A percentile compares a stretch with the other conserved stretches of the same genome.
These are phyloP conservation scores for Aspergillus kassunensis DNA, from an alignment of 495 filamentous ascomycete species.

Conservation along the genomic window DNA sequence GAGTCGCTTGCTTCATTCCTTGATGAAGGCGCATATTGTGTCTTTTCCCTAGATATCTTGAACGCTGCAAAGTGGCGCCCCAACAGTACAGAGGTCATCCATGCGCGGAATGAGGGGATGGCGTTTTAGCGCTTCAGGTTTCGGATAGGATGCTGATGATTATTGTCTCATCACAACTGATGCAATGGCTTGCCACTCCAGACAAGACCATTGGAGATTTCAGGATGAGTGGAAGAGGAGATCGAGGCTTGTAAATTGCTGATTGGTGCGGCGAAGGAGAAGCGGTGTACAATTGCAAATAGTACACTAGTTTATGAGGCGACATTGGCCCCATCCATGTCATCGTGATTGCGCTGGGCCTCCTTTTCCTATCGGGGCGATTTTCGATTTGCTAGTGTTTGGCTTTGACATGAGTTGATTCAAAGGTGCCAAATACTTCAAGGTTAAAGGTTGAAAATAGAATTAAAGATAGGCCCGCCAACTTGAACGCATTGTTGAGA, in stretches of 20 bases:
- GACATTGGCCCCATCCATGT: not conserved
- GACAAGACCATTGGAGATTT: constrained; percentile 2
- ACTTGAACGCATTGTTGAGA: too few relatives aligned
- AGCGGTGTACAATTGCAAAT: constrained; percentile 16
- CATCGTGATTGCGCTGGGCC: too few relatives aligned
- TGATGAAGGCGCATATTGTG: too few relatives aligned
- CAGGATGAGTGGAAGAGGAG: not conserved
- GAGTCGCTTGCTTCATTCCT: too few relatives aligned
- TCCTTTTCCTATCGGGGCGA: too few relatives aligned
- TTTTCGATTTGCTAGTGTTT: too few relatives aligned
- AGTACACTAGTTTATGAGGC: not conserved
- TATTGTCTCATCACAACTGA: constrained; percentile 18
- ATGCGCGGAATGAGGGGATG: not conserved
- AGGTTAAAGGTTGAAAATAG: too few relatives aligned
- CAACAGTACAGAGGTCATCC: not conserved
- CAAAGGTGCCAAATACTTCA: too few relatives aligned
- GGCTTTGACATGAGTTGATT: too few relatives aligned
- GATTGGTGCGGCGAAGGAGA: constrained; percentile 16
- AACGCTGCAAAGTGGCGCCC: too few relatives aligned
- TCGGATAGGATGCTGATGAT: constrained; percentile 4
- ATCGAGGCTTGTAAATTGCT: constrained; percentile 1
- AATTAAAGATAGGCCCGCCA: too few relatives aligned
- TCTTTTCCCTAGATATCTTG: too few relatives aligned
- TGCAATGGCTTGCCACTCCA: constrained; percentile 15
- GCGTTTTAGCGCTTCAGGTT: constrained; percentile 8